Base-by-base conservation (phyloP, 208 protist species). In the Leishmania amazonensis region DNA sequence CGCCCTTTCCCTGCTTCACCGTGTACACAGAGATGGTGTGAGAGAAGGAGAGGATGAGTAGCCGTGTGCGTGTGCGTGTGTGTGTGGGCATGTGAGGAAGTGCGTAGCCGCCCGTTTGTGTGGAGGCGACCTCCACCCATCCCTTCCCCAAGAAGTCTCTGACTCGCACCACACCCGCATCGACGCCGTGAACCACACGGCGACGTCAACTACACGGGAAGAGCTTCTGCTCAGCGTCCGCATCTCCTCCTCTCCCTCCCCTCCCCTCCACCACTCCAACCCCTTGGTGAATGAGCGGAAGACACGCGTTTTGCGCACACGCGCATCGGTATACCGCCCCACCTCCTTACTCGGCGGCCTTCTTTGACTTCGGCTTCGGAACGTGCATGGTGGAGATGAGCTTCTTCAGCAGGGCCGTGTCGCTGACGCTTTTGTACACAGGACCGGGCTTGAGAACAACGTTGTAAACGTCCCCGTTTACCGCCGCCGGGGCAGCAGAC, bases 381-480 rank as follows among this genome's bases (percentile, higher is more conserved):
- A 90, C 51, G 38, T 90, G 85, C 90, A 95, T 96, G 54, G 88
- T 90, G 35, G 75, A 79, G 79, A 97, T 83, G 62, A 97, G 88
- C 71, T 86, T 80, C 28, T 81, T 79, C 75, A 97, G 87, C 58
- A 97, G 74, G 40, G 82, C 76, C 3, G 90, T 95, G 83, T 97
- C 94, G 67, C 88, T 89, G 21, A 95, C 89, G 74, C 83, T 88
- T 77, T 94, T 94, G 67, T 85, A 86, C 62, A 95, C 93, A 42
- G 86, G 89, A 4, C 57, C 78, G 0, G 87, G 49, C 80, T 88
- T 64, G 68, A 95, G 78, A 58, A 95, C 85, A 38, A 95, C 88
- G 78, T 91, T 85, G 87, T 93, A 94, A 21, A 91, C 79, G n/a
- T 86, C 85, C 19, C 82, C 85, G 28, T 35, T 71, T 19, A 70